Conservation (phyloP, 495 filamentous ascomycete genomes). For the Emericellopsis terricola region DNA sequence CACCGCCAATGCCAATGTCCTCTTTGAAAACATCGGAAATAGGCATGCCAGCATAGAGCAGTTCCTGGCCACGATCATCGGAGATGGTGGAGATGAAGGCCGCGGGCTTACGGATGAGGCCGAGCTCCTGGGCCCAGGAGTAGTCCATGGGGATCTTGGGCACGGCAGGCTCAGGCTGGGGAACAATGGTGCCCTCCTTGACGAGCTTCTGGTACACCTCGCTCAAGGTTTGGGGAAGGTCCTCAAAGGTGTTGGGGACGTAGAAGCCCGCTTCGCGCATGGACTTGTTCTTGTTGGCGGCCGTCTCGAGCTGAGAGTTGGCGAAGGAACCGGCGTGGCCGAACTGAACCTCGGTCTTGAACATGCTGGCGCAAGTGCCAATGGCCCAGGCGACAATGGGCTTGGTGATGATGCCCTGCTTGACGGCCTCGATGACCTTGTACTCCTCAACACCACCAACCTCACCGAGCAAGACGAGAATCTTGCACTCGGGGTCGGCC, state of each 20-base stretch:
- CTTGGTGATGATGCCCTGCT: slow-evolving; percentile 87
- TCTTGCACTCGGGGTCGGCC: slow-evolving; percentile 91
- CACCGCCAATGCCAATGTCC: slow-evolving; percentile 97
- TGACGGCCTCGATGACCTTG: slow-evolving; percentile 95
- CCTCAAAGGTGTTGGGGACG: slow-evolving; percentile 91
- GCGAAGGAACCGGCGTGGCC: slow-evolving; percentile 96
- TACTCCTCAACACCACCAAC: slow-evolving; percentile 99
- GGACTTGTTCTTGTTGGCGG: slow-evolving; percentile 82
- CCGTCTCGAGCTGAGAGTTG: slow-evolving; percentile 98
- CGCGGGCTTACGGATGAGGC: slow-evolving; percentile 97
- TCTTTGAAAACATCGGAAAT: slow-evolving; percentile 98
- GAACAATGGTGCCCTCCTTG: slow-evolving; percentile 64
- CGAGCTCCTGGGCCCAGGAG: slow-evolving; percentile 97
- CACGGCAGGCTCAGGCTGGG: slow-evolving; percentile 71
- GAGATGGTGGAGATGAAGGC: slow-evolving; percentile 99
- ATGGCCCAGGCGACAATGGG: slow-evolving; percentile 98
- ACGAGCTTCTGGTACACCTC: slow-evolving; percentile 74
- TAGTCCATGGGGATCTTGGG: slow-evolving; percentile 99
- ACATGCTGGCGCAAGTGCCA: slow-evolving; percentile 97
- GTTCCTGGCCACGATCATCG: slow-evolving; percentile 98
- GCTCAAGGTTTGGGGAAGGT: slow-evolving; percentile 60
- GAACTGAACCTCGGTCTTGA: slow-evolving; percentile 99
- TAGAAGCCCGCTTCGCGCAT: slow-evolving; percentile 90
- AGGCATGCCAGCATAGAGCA: slow-evolving; percentile 96
- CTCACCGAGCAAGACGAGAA: slow-evolving; percentile 87